Conservation (phyloP, 257 asterid species). For the Nicotiana otophora region DNA sequence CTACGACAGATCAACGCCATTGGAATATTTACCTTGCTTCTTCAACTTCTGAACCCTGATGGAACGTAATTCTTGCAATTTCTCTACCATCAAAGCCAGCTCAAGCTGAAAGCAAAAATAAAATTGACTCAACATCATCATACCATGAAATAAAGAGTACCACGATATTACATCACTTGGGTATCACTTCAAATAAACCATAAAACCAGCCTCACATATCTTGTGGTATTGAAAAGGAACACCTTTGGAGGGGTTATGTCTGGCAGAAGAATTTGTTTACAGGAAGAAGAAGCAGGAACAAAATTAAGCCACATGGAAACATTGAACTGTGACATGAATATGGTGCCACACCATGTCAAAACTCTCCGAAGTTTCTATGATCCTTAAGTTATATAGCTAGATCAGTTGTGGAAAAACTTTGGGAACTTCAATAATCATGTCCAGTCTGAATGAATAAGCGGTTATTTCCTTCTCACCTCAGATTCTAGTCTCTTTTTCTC, state of each 20-base stretch:
- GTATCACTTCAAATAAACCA: neutral
- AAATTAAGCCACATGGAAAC: neutral
- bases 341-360: neutral
- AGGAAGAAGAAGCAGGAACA: neutral
- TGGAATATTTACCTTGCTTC: slow-evolving; percentile 66
- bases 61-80: slow-evolving; percentile 86
- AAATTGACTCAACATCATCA: neutral
- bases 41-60: slow-evolving; percentile 80
- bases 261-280: neutral
- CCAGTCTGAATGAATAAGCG: neutral
- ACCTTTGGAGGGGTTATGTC: neutral
- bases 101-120: slow-evolving; percentile 60
- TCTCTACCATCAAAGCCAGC: slow-evolving; percentile 83
- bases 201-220: neutral
- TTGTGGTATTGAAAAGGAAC: neutral
- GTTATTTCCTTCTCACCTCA: slow-evolving; percentile 49
- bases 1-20: neutral
- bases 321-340: neutral
- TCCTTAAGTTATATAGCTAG: neutral
- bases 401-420: neutral
- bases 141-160: neutral
- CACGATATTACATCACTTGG: neutral
- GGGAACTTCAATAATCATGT: neutral
- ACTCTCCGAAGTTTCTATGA: neutral
- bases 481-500: slow-evolving; percentile 67